These are phyloP conservation scores for Ilyonectria mors-panacis DNA, from an alignment of 2,329 filamentous ascomycete species.

Conservation along the genomic window DNA sequence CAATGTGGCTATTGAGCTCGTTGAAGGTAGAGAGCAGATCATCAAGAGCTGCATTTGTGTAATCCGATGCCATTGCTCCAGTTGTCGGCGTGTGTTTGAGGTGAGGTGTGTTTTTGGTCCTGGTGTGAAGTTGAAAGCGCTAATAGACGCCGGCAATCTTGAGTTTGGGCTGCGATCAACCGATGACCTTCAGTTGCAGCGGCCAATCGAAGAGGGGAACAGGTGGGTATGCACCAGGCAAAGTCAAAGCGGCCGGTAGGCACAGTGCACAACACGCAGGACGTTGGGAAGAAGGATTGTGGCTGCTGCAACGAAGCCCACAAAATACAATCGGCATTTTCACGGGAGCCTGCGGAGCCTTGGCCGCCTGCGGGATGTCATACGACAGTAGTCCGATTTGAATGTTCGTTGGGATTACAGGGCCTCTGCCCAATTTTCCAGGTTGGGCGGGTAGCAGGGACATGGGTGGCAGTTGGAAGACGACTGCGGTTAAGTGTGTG, in stretches of 20 bases:
- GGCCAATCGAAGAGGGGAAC: not conserved
- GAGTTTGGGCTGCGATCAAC: not conserved
- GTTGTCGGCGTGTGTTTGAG: not conserved
- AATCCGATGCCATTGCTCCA: not conserved
- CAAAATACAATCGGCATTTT: constrained; percentile 5
- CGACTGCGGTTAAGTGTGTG: constrained; percentile 18
- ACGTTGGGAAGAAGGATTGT: constrained; percentile 4
- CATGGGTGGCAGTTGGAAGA: constrained; percentile 38
- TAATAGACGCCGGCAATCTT: not conserved
- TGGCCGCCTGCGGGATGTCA: not conserved
- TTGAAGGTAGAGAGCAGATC: constrained; percentile 78
- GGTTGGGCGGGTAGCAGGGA: constrained; percentile 43
- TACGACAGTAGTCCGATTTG: not conserved
- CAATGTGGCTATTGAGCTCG: constrained; percentile 74
- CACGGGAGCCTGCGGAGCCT: constrained; percentile 4
- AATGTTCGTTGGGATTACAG: not conserved
- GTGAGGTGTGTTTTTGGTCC: not conserved
- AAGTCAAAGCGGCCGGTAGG: not conserved
- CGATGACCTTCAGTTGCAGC: not conserved
- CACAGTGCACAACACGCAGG: not conserved
- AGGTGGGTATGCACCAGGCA: too few relatives aligned
- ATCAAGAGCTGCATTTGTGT: constrained; percentile 43
- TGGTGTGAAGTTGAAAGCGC: not conserved
- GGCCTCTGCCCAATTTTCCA: constrained; percentile 18
- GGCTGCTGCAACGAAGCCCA: constrained; percentile 7